Base-by-base conservation (phyloP, 164 flowering plant genomes). In the Vitis rotundifolia region DNA sequence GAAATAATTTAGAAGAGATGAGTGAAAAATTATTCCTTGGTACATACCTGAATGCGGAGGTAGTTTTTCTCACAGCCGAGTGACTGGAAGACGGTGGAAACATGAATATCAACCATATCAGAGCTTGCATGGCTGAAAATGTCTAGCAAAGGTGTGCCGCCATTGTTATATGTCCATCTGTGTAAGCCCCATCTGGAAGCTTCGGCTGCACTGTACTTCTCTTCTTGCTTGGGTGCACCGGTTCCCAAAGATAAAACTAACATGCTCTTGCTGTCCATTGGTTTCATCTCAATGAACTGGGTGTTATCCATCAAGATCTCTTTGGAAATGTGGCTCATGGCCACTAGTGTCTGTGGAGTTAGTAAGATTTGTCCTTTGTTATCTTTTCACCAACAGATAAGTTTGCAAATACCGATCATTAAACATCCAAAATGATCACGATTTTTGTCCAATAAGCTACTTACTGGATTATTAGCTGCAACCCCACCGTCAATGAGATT, bases 171-270 rank as follows among this genome's bases (percentile, higher is more conserved):
- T 11, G 85, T 6, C 90, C 92, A 88, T 11, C 68, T 68, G 15
- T 82, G 11, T n/a, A 76, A 13, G 9, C 88, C 84, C 92, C 90
- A 88, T 54, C 63, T 76, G 48, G 85, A 69, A 57, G 82, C 84
- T 14, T 11, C 51, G 0, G 70, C 61, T 10, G 88, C 84, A 54
- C 44, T 79, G 59, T 87, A 85, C 49, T 77, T 81, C 60, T 66
- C 74, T 61, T 73, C 82, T 1, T 57, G 65, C 67, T 81, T 79
- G 18, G 83, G 69, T 1, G 73, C 6, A 2, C 92, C 90, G 0
- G 89, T 85, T 11, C 90, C 92, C 1, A 88, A 68, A 12, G 91
- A 87, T 55, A 85, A 63, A n/a, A 87, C 84, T 61, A 85, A 60
- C 76, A 77, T 71, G n/a, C 68, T 68, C 26, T 63, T 67, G 66